phyloP scores from a whole-genome alignment of 345 rosid species.

The Erodium maritimum region DNA sequence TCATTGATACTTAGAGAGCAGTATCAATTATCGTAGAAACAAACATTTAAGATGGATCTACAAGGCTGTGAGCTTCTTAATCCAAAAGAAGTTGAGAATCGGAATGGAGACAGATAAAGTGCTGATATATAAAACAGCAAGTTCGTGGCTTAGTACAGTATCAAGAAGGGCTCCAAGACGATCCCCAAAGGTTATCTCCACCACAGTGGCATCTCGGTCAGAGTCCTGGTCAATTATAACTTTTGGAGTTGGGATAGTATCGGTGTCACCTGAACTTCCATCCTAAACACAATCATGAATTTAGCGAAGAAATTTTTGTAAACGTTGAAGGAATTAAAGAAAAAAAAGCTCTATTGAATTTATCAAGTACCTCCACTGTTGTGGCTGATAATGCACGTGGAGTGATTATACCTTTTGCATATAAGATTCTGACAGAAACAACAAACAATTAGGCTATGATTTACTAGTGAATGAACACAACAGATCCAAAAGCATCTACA shows the following conservation, averaged over 20 bases:
- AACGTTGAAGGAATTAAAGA: neutral
- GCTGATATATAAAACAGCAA: constrained; percentile 1
- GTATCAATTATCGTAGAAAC: constrained; percentile 7
- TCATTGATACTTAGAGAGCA: neutral
- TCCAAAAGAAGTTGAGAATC: neutral
- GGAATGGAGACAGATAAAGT: neutral
- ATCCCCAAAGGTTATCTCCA: constrained; percentile 87
- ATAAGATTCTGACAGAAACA: constrained; percentile 32
- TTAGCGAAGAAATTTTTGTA: no score
- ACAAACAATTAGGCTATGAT: constrained; percentile 2
- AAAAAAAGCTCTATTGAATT: neutral
- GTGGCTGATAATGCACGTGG: constrained; percentile 52
- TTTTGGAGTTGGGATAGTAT: constrained; percentile 68
- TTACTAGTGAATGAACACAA: no score
- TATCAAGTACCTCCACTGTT: constrained; percentile 57
- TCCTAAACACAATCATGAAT: no score
- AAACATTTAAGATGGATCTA: constrained; percentile 9
- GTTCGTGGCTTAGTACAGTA: constrained; percentile 36
- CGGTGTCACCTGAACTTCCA: constrained; percentile 46
- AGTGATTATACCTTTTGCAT: constrained; percentile 22
- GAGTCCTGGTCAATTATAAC: constrained; percentile 93
- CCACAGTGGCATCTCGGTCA: constrained; percentile 73
- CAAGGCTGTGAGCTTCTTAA: neutral
- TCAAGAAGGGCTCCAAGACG: constrained; percentile 97
- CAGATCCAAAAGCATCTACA: no score